Evolutionary conservation across 257 asterid species (phyloP).

Genomic region (Penstemon davidsonii): DNA sequence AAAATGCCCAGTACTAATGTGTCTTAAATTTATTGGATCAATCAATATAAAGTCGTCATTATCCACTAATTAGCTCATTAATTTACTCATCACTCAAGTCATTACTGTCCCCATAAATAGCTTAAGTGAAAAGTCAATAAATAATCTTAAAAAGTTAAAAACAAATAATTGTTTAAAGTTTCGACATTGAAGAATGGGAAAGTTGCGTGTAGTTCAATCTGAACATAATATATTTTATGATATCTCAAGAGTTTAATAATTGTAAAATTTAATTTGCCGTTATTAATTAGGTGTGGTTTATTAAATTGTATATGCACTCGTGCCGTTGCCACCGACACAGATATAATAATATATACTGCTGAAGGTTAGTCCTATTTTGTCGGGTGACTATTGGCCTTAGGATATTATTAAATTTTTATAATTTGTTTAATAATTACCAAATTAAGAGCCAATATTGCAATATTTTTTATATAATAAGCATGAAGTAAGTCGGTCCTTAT

Average conservation of each 20-base stretch:
- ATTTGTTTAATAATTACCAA: not conserved
- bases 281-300: constrained; percentile 8
- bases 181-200: constrained; percentile 14
- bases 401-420: not conserved
- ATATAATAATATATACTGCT: not conserved
- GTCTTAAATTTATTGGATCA: constrained; percentile 9
- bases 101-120: constrained; percentile 25
- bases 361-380: not conserved
- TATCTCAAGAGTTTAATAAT: constrained; percentile 3
- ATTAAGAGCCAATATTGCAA: no score
- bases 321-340: constrained; percentile 40
- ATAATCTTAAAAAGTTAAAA: constrained; percentile 12
- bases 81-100: constrained; percentile 12
- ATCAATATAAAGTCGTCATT: constrained; percentile 12
- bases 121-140: constrained; percentile 29
- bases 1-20: not conserved
- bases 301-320: constrained; percentile 29
- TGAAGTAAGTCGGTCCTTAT: not conserved
- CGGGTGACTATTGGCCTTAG: not conserved
- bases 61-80: constrained; percentile 7
- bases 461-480: not conserved
- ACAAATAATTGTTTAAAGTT: not conserved
- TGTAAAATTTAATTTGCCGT: constrained; percentile 16
- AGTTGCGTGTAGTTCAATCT: constrained; percentile 29
- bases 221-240: not conserved